A percentile compares a stretch with the other conserved stretches of the same genome.
These are phyloP conservation scores for Kodamaea plutei DNA, from an alignment of 1,139 yeast genomes.

Conservation along the genomic window DNA sequence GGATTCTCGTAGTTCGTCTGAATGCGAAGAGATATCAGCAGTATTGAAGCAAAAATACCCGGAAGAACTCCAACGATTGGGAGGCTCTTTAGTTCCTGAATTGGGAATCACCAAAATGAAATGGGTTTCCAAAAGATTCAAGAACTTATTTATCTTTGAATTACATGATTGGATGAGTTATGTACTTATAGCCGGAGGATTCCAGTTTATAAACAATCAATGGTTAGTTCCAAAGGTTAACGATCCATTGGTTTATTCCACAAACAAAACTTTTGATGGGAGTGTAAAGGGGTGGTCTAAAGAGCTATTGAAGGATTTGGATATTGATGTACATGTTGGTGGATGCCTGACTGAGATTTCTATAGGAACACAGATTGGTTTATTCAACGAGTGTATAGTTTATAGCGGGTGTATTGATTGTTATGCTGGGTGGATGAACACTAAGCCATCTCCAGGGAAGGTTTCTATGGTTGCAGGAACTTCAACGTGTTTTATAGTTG, in stretches of 20 bases:
- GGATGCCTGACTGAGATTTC: conserved; percentile 10
- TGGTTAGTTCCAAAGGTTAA: conserved; percentile 3
- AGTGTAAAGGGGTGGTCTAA: conserved; percentile 53
- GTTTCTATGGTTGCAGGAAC: conserved; percentile 58
- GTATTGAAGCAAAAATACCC: conserved; percentile 23
- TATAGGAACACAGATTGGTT: conserved; percentile 22
- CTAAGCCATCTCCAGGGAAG: conserved; percentile 11
- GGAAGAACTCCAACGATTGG: conserved; percentile 19
- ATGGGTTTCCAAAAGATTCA: conserved; percentile 24
- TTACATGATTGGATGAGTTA: conserved; percentile 49
- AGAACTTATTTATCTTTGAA: conserved; percentile 41
- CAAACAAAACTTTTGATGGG: conserved; percentile 42
- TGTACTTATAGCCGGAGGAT: conserved; percentile 28
- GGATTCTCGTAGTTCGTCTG: conserved; percentile 42
- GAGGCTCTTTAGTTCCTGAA: conserved; percentile 51
- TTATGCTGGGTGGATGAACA: conserved; percentile 51
- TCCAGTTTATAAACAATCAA: conserved; percentile 4
- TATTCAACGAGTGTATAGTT: conserved; percentile 15
- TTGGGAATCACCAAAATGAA: conserved; percentile 53
- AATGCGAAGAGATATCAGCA: conserved; percentile 21
- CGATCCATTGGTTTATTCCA: conserved; percentile 9
- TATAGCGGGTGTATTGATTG: conserved; percentile 55
- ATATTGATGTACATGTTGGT: conserved; percentile 17
- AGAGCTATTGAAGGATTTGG: conserved; percentile 18
- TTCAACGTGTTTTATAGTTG: conserved; percentile 50